phyloP scores from a whole-genome alignment of 2,329 filamentous ascomycete species.

The Stagonosporopsis chrysanthemi region DNA sequence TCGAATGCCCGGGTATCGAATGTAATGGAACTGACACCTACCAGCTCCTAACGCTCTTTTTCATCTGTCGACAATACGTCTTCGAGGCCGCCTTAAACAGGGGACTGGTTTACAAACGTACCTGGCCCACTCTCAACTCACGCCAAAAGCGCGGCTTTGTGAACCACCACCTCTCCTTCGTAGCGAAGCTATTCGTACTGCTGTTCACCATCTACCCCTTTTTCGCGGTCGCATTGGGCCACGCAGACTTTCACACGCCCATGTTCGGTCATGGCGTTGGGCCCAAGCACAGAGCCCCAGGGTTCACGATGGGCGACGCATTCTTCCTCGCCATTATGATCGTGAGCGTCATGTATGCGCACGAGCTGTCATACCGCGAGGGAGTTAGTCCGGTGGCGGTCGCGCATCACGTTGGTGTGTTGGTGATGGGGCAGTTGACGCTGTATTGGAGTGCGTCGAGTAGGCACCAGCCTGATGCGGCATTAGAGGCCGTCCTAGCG shows the following conservation, averaged over 20 bases:
- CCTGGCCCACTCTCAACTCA: constrained; percentile 11
- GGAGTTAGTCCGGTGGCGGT: constrained; percentile 17
- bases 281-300: background rate
- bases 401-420: constrained; percentile 15
- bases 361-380: constrained; percentile 14
- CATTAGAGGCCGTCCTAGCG: constrained; percentile 9
- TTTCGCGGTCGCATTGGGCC: constrained; percentile 11
- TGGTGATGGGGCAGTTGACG: constrained; percentile 19
- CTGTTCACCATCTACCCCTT: constrained; percentile 20
- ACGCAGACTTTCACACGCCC: constrained; percentile 8
- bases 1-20: background rate
- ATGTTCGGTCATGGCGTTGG: constrained; percentile 4
- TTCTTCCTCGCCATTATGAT: constrained; percentile 18
- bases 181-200: constrained; percentile 9
- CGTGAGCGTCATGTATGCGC: constrained; percentile 18
- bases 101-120: constrained; percentile 12
- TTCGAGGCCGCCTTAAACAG: constrained; percentile 12
- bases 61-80: constrained; percentile 10
- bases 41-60: constrained; percentile 13
- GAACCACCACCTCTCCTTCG: constrained; percentile 15
- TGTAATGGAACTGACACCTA: background rate
- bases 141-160: constrained; percentile 19
- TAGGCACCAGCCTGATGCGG: constrained; percentile 6
- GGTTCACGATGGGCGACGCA: constrained; percentile 16
- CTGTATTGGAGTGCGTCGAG: constrained; percentile 17